A percentile compares a stretch with the other conserved stretches of the same genome.
Evolutionary conservation across 371 early-diverging fungal species (phyloP).

Genomic region (Mortierella sp.): DNA sequence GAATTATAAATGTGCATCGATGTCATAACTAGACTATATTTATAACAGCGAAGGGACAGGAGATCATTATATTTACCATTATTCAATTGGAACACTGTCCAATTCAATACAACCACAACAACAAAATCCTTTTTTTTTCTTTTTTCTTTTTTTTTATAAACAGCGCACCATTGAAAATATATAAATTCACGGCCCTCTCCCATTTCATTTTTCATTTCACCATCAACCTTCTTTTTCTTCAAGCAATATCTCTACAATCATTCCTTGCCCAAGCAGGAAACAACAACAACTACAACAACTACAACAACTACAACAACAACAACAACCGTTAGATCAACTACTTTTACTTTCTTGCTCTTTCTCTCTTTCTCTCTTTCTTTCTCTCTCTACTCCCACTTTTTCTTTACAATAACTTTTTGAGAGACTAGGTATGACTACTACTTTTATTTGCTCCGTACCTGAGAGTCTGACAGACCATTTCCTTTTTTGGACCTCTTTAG

Average conservation of each 20-base stretch:
- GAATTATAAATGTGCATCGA: no score
- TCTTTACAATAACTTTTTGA: neutral
- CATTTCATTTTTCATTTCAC: neutral
- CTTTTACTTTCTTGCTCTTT: neutral
- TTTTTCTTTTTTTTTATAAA: no score
- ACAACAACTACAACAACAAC: no score
- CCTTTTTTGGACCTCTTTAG: no score
- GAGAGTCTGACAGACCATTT: no score
- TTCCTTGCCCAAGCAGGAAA: conserved; percentile 1
- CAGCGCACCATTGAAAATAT: neutral
- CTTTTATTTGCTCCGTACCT: neutral
- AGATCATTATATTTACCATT: no score
- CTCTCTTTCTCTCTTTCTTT: neutral
- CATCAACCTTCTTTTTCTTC: neutral
- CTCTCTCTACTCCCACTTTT: neutral
- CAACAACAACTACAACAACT: neutral
- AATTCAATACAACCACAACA: no score
- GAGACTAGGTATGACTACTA: neutral
- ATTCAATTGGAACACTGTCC: no score
- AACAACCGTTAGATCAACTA: neutral
- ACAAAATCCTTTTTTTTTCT: no score
- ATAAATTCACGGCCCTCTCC: neutral
- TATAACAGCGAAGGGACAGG: no score
- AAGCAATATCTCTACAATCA: neutral
- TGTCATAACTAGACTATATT: no score